Evolutionary conservation across 1,284 basidiomycete species (phyloP), one percentile per base, ranked within the genome.

Genomic region (Phylloporus sp.): DNA sequence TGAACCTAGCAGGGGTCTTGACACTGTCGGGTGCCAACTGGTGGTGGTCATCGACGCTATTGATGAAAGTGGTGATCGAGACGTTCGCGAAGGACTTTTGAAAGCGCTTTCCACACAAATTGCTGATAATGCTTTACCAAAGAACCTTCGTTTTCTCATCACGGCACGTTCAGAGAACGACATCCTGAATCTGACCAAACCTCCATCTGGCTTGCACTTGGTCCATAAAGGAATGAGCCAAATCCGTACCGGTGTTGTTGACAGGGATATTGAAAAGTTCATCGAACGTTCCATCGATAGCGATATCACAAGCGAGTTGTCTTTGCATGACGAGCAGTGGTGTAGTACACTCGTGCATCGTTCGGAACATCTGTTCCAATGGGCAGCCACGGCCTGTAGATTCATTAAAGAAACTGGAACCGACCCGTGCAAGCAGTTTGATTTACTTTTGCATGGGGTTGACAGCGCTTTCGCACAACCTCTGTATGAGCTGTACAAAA

Each of bases 21-120:
- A 56, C 2, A 1, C n/a, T 4, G 55, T 69, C 2, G 65, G 69
- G 2, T 62, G 69, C 7, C 47, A 25, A 1, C 19, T 71, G 1
- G 4, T 72, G 27, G 14, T 72, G 5, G 41, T 72, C 2, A n/a
- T 72, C 0, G 72, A 72, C 5, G 71, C 72, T 0, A 58, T 71
- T 2, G 63, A 72, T 1, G 72, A 71, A 15, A 62, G 72, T 23
- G 64, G 69, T 0, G 41, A 71, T 32, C 11, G 23, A 29, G 11
- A 14, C 1, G 10, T 20, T 49, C 65, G 71, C 2, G 25, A 25
- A 41, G 29, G 32, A 11, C 57, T 70, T 35, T 27, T 71, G 1
- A 15, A 25, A 1, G 11, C 41, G 1, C 12, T 71, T 2, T 63
- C 63, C 0, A 29, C 25, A 1, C 52, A 41, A 8, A 35, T 71